Conservation (phyloP, 31 red algal species). For the Bonnemaisonia californica region DNA sequence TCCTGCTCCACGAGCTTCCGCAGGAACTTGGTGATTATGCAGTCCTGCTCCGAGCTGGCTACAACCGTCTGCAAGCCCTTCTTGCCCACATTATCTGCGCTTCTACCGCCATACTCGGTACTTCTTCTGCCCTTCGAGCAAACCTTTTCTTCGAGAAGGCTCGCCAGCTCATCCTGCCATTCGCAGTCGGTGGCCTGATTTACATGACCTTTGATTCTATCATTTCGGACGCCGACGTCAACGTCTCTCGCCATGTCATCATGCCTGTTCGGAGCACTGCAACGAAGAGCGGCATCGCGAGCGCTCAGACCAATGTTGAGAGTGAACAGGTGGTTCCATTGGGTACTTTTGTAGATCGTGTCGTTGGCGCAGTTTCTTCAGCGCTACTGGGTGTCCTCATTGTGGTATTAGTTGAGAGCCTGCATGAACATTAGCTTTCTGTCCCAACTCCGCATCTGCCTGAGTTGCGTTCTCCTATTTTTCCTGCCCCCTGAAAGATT, state of each 20-base stretch:
- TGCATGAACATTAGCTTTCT: slow-evolving; percentile 58
- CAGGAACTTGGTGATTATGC: slow-evolving; percentile 89
- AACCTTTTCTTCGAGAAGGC: slow-evolving; percentile 25
- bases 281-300: too few relatives aligned
- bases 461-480: too few relatives aligned
- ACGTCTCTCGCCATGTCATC: slow-evolving; percentile 3
- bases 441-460: too few relatives aligned
- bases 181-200: slow-evolving; percentile 70
- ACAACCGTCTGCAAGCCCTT: slow-evolving; percentile 40
- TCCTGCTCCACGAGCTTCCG: slow-evolving; percentile 89
- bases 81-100: slow-evolving; percentile 66
- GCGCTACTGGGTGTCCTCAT: slow-evolving; percentile 19
- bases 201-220: slow-evolving; percentile 74
- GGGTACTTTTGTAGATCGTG: not conserved
- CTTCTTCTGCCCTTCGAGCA: slow-evolving; percentile 28
- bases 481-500: too few relatives aligned
- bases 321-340: not conserved
- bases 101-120: slow-evolving; percentile 51
- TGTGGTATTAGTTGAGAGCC: slow-evolving; percentile 40
- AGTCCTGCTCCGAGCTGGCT: slow-evolving; percentile 71
- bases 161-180: slow-evolving; percentile 39
- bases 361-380: not conserved
- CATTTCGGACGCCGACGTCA: slow-evolving; percentile 54
- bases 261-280: too few relatives aligned
- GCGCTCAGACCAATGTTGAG: too few relatives aligned